Base-by-base conservation (phyloP, 2,329 filamentous ascomycete genomes). In the Ophiostoma novo-ulmi region DNA sequence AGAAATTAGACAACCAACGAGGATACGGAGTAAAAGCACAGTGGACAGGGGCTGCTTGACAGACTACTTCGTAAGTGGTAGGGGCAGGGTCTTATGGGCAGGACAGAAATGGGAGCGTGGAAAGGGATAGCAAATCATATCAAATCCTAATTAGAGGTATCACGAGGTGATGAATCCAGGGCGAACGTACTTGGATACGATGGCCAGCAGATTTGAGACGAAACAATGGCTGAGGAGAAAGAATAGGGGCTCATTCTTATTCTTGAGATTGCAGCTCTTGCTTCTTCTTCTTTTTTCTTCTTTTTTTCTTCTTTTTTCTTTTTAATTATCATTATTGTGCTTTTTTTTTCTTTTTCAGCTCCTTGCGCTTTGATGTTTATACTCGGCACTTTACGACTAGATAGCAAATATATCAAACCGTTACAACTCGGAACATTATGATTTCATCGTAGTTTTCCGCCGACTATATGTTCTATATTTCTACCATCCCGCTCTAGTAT, bases 131-230 rank as follows among this genome's bases (percentile, higher is more conserved):
- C 26, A 63, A 10, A 58, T 22, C n/a, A 58, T 10, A 58, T n/a
- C 44, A 17, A 48, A 48, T 17, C 44, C 17, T 48, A 44, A 44
- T 44, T 17, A 44, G 11, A 44, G 17, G 26, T 58, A 58, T 58
- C 52, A 58, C 52, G 52, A 58, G 52, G 52, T 58, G 52, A 26
- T 58, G n/a, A 26, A 58, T 58, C n/a, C 52, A 58, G 52, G 52
- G 52, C 52, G 52, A 5, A 14, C 14, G 52, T 55, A 6, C 52
- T 26, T 58, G n/a, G 5, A 58, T 58, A 58, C 52, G n/a, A 26
- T 26, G 52, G n/a, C 39, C 4, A 58, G 52, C n/a, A 13, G 52
- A 14, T 17, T 17, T 22, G 7, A 10, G 52, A 11, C 26, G 22
- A 58, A 58, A 26, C 52, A 58, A 58, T 26, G 44, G 44, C 44